Evolutionary conservation across 2,329 filamentous ascomycete species (phyloP), one percentile per base, ranked within the genome.

Genomic region (Aspergillus brunneoviolaceus): DNA sequence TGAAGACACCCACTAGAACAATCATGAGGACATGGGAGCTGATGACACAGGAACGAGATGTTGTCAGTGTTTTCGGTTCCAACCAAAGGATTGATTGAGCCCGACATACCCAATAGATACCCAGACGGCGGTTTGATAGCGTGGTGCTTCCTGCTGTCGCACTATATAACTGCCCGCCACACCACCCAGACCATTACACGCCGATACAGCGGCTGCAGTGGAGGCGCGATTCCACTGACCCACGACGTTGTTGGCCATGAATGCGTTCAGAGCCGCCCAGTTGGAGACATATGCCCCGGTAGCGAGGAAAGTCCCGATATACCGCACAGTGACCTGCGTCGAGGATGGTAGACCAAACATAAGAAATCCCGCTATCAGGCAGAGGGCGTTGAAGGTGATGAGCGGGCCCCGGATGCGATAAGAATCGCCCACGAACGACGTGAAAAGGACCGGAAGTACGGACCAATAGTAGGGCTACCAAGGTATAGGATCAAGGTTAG

Each of bases 281-380:
- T 90, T 90, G 4, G 83, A 85, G 4, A 89, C 81, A 63, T 89
- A 89, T 1, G 87, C 86, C 0, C 87, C 87, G 0, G 87, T 89
- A 0, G 87, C 86, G 2, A 90, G 79, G 70, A 84, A 89, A 0
- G 85, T 86, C 9, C 87, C 87, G 31, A 87, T 76, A 63, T 89
- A 89, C 51, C 87, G 82, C 3, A 86, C 85, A 0, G 84, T 79
- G 55, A 87, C 82, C 58, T 87, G 81, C 14, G 77, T 74, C 4
- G 73, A 76, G 27, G 67, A 60, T 0, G 82, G 77, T 68, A 89
- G 87, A 2, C 87, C 87, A 4, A 89, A 79, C 83, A 89, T 86
- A 63, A 82, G 79, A 71, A 89, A 89, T 2, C 87, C 87, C 0
- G 80, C 76, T 60, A 89, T 85, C 6, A 89, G 76, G 59, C 82